Evolutionary conservation across 2,329 filamentous ascomycete species (phyloP).

Genomic region (Mariannaea sp.): DNA sequence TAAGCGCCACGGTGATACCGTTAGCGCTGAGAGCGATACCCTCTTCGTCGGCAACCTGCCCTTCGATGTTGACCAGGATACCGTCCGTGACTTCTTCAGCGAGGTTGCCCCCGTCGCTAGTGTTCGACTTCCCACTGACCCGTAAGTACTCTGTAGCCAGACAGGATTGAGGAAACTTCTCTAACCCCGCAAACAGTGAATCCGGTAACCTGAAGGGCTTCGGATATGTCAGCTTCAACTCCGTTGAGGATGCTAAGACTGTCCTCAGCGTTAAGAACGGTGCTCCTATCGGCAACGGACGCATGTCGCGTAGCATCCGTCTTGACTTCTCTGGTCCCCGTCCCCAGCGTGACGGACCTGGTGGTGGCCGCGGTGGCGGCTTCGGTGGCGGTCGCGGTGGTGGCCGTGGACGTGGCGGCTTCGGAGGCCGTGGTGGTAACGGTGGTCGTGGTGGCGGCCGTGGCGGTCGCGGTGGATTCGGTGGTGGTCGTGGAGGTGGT

Average conservation of each 20-base stretch:
- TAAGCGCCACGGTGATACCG: slow-evolving; percentile 74
- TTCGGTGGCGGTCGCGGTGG: slow-evolving; percentile 57
- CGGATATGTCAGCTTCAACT: slow-evolving; percentile 84
- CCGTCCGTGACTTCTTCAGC: slow-evolving; percentile 74
- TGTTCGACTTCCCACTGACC: slow-evolving; percentile 87
- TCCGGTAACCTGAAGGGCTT: slow-evolving; percentile 88
- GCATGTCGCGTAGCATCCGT: slow-evolving; percentile 75
- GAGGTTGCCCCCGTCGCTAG: slow-evolving; percentile 73
- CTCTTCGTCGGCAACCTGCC: slow-evolving; percentile 91
- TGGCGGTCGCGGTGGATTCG: slow-evolving; percentile 56
- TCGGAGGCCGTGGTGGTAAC: slow-evolving; percentile 48
- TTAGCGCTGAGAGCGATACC: slow-evolving; percentile 81
- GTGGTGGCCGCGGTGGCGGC: slow-evolving; percentile 57
- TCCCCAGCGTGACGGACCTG: slow-evolving; percentile 60
- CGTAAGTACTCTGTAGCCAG: slow-evolving; percentile 50
- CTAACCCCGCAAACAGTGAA: slow-evolving; percentile 58
- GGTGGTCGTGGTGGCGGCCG: slow-evolving; percentile 37
- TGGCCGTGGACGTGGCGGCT: slow-evolving; percentile 58
- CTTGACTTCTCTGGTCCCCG: slow-evolving; percentile 81
- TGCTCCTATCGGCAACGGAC: slow-evolving; percentile 62
- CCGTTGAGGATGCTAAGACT: slow-evolving; percentile 79
- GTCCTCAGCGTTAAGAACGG: slow-evolving; percentile 75
- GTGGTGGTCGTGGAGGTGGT: slow-evolving; percentile 57
- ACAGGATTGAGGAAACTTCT: neutral
- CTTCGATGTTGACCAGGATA: slow-evolving; percentile 80